Evolutionary conservation across 257 asterid genomes (phyloP), one percentile per base, ranked within the genome.

Genomic region (Cinchona pubescens): DNA sequence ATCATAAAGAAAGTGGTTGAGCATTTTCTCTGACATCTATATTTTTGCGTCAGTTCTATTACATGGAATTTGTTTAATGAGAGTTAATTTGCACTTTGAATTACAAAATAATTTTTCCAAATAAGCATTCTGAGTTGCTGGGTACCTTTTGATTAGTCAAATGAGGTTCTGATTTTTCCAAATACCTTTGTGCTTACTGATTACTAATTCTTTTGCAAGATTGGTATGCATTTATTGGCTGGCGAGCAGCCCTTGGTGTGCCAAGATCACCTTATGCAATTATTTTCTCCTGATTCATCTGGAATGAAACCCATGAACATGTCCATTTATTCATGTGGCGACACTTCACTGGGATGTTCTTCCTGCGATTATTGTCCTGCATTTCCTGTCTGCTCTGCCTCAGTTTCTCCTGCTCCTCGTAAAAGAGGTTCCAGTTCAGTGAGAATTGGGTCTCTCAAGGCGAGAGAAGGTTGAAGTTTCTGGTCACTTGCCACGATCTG

Each of bases 281-380:
- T 75, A 88, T 89, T 79, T 89, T 95, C 93, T 65, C 92, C 92
- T 1, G 89, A 86, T 75, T 86, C 92, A 55, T 81, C 94, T 32
- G 97, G 98, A 79, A 87, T 95, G 96, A 84, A 66, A 73, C 90
- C 98, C n/a, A 92, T 95, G 99, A 95, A 95, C 37, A 91, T 82
- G 66, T 84, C 98, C 58, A 81, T 87, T 32, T 95, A 88, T 89
- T 86, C 98, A 70, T 95, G 99, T 49, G 90, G 96, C 37, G 99
- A 95, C 83, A 86, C 94, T 56, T 87, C 98, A 10, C 85, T 95
- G 75, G 98, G 99, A 78, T 95, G 99, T n/a, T n/a, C n/a, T 86
- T 95, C 99, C 19, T 95, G 99, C 75, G 99, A 98, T 73, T 98
- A 95, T 82, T 95, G 99, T 78, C 99, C 98, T 78, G 86, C 91